Evolutionary conservation across 352 stramenopile species (phyloP), one percentile per base, ranked within the genome.

Genomic region (Phytophthora boehmeriae): DNA sequence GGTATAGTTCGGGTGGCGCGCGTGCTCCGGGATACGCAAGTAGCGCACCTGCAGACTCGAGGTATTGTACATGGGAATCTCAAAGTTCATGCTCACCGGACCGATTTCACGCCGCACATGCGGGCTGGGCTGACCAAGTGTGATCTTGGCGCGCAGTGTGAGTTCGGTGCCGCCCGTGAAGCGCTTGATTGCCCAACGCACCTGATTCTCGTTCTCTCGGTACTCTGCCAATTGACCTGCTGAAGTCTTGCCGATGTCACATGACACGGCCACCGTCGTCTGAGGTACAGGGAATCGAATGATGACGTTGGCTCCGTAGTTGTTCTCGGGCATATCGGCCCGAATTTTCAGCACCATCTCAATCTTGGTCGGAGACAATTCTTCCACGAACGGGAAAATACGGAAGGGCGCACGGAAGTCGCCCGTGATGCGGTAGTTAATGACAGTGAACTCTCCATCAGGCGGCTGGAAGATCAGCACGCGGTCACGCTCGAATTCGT

Each of bases 1-100:
- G 64, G 96, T 98, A 83, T 99, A 99, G 68, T 96, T 98, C 49
- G 96, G 97, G 73, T 98, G 82, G 52, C 83, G 83, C 51, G 83
- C 95, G 68, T 97, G 89, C 62, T 99, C 97, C 1, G 95, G 95
- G 71, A 99, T 99, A 67, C 96, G 90, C 62, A 99, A 74, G 78
- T 99, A 99, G 51, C 96, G 89, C 66, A 99, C 96, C 71, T 99
- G 95, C 46, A 99, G 80, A 75, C 96, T 98, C 50, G 95, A 99
- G 36, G 98, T 98, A 88, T 98, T 99, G 83, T 99, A 99, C 96
- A 99, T 99, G 50, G 97, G 97, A 59, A 99, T 99, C 77, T 99
- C 97, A 90, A 99, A 99, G 73, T 97, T 98, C 88, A 99, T 97
- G 63, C 95, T 98, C 57, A 99, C 95, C 27, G 97, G 97, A 10